Evolutionary conservation across 2,329 filamentous ascomycete species (phyloP), one percentile per base, ranked within the genome.

Genomic region (Lecanicillium sp.): DNA sequence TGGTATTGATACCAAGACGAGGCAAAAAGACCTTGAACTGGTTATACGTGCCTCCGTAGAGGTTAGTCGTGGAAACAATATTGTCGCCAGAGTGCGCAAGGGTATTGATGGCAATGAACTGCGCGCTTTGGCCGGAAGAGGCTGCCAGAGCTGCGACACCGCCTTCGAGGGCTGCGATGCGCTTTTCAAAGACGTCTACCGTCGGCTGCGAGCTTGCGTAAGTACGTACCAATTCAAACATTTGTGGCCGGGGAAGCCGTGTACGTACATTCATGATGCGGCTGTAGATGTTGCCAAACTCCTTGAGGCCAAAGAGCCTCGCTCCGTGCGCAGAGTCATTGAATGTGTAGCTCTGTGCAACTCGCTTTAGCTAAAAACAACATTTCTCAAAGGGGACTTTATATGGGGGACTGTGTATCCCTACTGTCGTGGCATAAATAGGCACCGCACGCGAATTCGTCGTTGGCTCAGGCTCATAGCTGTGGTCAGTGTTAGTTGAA

Each of bases 261-360:
- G 11, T 25, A 6, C 22, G 56, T 55, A 87, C 85, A 64, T 96
- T 95, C 83, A 85, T 87, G 53, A 98, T 88, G 48, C 92, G 86
- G 60, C 83, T 92, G 73, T 98, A 98, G 62, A 96, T 94, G 67
- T 96, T 96, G 64, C 89, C 92, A 54, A 86, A 84, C 66, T 96
- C 88, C 69, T 96, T 94, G 62, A 98, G 85, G 57, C 87, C 85
- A 58, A 98, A 98, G 30, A 98, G 81, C 60, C 88, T 81, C 40
- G 92, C 92, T 45, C 87, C 92, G 56, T 96, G 92, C 35, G 88
- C 90, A 37, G 87, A 95, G 68, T 96, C 86, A 76, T 96, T 83
- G 76, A 98, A 98, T 38, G 78, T 79, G 64, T 71, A 98, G 54
- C 87, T 95, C 83, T 88, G 48, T n/a, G n/a, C n/a, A n/a, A n/a